Conservation (phyloP, 768 basidiomycete species). For the Boletellus emodensis region DNA sequence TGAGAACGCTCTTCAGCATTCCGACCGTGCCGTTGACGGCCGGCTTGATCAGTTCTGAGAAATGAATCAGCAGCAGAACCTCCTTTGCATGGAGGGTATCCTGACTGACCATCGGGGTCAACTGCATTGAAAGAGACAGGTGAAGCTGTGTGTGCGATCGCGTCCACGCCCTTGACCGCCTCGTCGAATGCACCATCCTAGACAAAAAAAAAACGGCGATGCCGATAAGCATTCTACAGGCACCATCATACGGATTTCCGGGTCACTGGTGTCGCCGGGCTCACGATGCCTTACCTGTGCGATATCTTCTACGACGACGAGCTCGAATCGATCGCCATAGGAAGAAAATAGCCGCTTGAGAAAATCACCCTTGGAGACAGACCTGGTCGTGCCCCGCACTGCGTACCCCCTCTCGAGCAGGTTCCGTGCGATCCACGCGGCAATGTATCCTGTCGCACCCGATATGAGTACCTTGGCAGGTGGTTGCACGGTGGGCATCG, state of each 20-base stretch:
- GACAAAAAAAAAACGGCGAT: neutral
- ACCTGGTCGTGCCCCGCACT: constrained; percentile 67
- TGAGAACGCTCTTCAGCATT: constrained; percentile 55
- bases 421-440: constrained; percentile 46
- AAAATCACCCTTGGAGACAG: constrained; percentile 53
- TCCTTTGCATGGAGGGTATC: neutral
- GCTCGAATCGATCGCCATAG: constrained; percentile 56
- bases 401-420: constrained; percentile 60
- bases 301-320: constrained; percentile 70
- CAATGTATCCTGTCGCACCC: constrained; percentile 26
- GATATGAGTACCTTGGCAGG: constrained; percentile 31
- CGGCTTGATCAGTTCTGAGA: constrained; percentile 58
- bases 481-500: constrained; percentile 24
- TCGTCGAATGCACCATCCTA: constrained; percentile 74
- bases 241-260: neutral
- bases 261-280: no score
- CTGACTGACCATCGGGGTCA: constrained; percentile 37
- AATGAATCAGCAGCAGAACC: neutral
- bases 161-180: constrained; percentile 72
- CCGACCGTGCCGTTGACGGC: constrained; percentile 69
- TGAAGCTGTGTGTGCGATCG: constrained; percentile 65
- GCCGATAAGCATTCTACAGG: neutral
- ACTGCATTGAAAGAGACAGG: constrained; percentile 48
- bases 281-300: constrained; percentile 45
- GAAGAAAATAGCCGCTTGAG: constrained; percentile 50